Base-by-base conservation (phyloP, 768 basidiomycete genomes). In the Phanerochaete sordida region DNA sequence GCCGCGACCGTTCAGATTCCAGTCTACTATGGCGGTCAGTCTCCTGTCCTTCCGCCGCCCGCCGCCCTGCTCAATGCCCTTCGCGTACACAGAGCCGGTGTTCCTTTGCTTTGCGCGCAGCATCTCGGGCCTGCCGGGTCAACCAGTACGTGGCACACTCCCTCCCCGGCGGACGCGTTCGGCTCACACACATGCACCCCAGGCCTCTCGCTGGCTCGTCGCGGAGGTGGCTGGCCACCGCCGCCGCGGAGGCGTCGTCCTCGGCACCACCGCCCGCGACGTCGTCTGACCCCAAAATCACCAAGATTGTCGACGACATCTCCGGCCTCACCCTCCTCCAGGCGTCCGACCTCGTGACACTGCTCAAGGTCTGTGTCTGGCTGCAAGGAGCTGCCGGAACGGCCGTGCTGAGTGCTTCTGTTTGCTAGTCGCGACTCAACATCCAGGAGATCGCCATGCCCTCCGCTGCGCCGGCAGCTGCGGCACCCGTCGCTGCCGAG, bases 391-490 rank as follows among this genome's bases (percentile, higher is more conserved):
- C 7, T 35, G 44, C 50, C 24, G 31, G 23, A 28, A 47, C 33
- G 28, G 21, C 21, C 11, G 15, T 19, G 23, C 39, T 27, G 27
- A 9, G 26, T 50, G 30, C 33, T 15, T 21, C 21, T 24, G n/a
- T 39, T 61, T n/a, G 11, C 15, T 39, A 98, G 96, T 81, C 92
- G 52, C 88, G 91, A 61, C 74, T 99, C 61, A 98, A 98, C 72
- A 99, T 99, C 63, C 92, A 95, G 76, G 96, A 98, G 79, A 92
- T 98, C 69, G 93, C 94, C 19, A 84, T 97, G 82, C 93, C 95
- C 48, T 79, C 90, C 33, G 85, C 91, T 13, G 76, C 90, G 27
- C 79, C 86, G 19, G 77, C 84, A 9, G 77, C 85, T 0, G 77
- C 86, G 9, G 79, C 82, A 15, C 76, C 84, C 5, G 75, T 77